A percentile compares a stretch with the other conserved stretches of the same genome.
phyloP scores from a whole-genome alignment of 116 monocot species.

The Posidonia oceanica region DNA sequence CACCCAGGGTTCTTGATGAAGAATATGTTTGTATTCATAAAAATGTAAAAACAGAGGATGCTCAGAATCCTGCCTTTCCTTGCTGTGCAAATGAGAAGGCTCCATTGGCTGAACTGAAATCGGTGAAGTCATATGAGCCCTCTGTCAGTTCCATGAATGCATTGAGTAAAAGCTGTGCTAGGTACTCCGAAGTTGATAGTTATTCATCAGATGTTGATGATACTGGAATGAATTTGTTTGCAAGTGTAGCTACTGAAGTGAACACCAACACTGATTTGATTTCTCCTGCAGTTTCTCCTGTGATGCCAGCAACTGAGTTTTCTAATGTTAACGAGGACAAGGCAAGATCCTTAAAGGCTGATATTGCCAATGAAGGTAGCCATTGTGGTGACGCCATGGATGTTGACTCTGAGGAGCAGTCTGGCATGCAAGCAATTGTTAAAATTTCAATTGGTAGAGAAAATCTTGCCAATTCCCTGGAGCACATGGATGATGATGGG shows the following conservation, averaged over 20 bases:
- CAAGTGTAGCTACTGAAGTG: constrained; percentile 81
- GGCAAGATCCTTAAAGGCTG: constrained; percentile 1
- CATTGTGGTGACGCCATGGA: constrained; percentile 9
- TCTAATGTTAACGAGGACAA: constrained; percentile 13
- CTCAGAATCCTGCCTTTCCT: constrained; percentile 20
- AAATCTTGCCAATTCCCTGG: too few species aligned
- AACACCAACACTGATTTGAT: constrained; percentile 48
- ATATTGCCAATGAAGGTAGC: background rate
- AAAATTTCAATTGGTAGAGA: too few species aligned
- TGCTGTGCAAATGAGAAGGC: constrained; percentile 31
- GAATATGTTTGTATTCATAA: constrained; percentile 6
- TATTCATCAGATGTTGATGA: constrained; percentile 36
- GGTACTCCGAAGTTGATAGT: constrained; percentile 21
- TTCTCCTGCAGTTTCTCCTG: constrained; percentile 39
- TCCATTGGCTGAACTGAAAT: constrained; percentile 13
- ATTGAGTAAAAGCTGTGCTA: constrained; percentile 57
- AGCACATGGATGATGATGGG: too few species aligned
- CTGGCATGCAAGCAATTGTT: too few species aligned
- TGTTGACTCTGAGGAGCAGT: background rate
- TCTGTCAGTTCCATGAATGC: constrained; percentile 55
- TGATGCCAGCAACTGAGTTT: constrained; percentile 16
- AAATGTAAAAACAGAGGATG: constrained; percentile 14
- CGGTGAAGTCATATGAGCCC: constrained; percentile 15
- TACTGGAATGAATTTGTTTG: constrained; percentile 63
- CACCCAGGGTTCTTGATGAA: constrained; percentile 30